Evolutionary conservation across 306 rosid genomes (phyloP).

Genomic region (Prunus fruticosa): DNA sequence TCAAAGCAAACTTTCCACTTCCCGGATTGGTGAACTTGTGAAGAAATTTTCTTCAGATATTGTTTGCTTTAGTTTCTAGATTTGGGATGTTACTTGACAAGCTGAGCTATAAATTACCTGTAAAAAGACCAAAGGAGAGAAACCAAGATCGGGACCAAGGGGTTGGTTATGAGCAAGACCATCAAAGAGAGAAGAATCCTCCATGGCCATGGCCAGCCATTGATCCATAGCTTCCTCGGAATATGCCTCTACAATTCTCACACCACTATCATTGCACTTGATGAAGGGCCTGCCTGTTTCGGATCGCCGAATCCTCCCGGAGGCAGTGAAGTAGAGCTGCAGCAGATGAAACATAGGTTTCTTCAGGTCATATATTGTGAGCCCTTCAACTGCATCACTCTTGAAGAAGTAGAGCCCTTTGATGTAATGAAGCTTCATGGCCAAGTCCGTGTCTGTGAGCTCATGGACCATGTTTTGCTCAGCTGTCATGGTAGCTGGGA

Average conservation of each 20-base stretch:
- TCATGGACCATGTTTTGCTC: conserved; percentile 29
- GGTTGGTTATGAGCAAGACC: conserved; percentile 43
- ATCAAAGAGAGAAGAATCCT: conserved; percentile 17
- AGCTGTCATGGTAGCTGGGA: conserved; percentile 49
- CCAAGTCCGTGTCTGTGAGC: conserved; percentile 58
- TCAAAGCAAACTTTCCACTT: background rate
- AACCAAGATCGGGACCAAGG: conserved; percentile 75
- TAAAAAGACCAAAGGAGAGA: conserved; percentile 67
- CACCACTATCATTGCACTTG: conserved; percentile 79
- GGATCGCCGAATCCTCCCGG: conserved; percentile 61
- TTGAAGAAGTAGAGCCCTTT: conserved; percentile 56
- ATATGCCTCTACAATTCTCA: conserved; percentile 56
- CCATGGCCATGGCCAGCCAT: conserved; percentile 35
- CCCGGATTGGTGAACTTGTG: background rate
- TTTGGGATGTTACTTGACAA: background rate
- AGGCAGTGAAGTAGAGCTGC: conserved; percentile 29
- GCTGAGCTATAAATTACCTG: conserved; percentile 39
- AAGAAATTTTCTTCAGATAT: too few relatives aligned
- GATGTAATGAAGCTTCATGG: conserved; percentile 65
- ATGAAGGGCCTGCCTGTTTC: conserved; percentile 46
- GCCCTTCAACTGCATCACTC: conserved; percentile 41
- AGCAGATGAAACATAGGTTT: conserved; percentile 58
- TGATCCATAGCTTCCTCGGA: conserved; percentile 41
- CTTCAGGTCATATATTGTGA: conserved; percentile 49
- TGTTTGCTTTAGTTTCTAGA: background rate